Base-by-base conservation (phyloP, 768 basidiomycete species). In the Pulveroboletus sp. region DNA sequence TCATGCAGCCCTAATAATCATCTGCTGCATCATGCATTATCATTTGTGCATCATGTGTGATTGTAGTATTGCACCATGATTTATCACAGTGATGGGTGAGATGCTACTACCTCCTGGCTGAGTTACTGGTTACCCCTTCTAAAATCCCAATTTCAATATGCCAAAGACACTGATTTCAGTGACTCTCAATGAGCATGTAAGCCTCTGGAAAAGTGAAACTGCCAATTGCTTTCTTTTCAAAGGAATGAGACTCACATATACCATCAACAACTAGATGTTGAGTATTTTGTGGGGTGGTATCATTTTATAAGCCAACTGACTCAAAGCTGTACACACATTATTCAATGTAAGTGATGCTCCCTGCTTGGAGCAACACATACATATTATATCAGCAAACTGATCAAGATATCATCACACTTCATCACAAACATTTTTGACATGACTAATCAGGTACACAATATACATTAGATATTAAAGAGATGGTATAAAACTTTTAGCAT, bases 141-240 rank as follows among this genome's bases (percentile, higher is more conserved):
- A 11, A 2, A 68, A 83, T 62, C 40, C 65, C 6, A 65, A 68
- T 45, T 83, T 86, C 68, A 84, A 85, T 62, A 72, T 67, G 48
- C 63, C 72, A 41, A 65, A 61, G 19, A 83, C 84, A 1, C 67
- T 86, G 43, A 77, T 85, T 57, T 56, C 83, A 9, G 57, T 85
- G 45, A 83, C 81, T 0, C 85, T 85, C 46, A 83, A 86, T 46
- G 83, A 85, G 65, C 80, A 67, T 34, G 75, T 71, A 49, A 53
- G 32, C 19, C n/a, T 24, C 11, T 13, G 32, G 10, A 22, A 2
- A 37, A 19, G n/a, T 13, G 14, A 14, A 48, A 19, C 14, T 20
- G 35, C 27, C 27, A 12, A 14, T 49, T n/a, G 45, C 32, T 7
- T 12, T 27, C 12, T 31, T 13, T n/a, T 20, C 24, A 3, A 19